phyloP scores from a whole-genome alignment of 192 early-diverging fungal genomes.

The Coemansia sp. region DNA sequence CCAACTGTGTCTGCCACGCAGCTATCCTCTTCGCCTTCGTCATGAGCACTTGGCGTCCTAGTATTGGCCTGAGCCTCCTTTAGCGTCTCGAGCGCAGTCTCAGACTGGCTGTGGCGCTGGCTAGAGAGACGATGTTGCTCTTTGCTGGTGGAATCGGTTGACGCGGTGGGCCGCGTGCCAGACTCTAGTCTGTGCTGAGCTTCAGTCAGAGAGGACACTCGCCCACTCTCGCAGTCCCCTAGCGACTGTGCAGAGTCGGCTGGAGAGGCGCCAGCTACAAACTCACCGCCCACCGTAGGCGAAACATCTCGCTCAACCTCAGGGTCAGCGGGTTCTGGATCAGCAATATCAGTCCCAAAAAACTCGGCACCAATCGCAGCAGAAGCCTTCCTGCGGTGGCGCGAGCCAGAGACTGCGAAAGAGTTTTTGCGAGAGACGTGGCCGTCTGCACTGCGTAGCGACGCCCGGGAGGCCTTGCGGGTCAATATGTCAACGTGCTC shows the following conservation, averaged over 20 bases:
- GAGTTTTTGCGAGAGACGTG: conserved; percentile 40
- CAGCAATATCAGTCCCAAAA: neutral
- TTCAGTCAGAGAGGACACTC: conserved; percentile 3
- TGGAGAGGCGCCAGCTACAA: neutral
- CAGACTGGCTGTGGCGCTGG: conserved; percentile 52
- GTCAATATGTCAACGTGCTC: conserved; percentile 32
- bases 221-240: neutral
- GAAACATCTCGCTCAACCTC: neutral
- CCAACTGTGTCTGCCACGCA: neutral
- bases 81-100: conserved; percentile 47
- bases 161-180: neutral
- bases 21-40: neutral
- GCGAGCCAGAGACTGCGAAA: conserved; percentile 14
- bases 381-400: conserved; percentile 4
- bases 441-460: conserved; percentile 34
- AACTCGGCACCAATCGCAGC: neutral
- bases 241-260: neutral
- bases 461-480: conserved; percentile 43
- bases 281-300: neutral
- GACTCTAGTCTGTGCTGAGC: conserved; percentile 20
- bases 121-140: conserved; percentile 11
- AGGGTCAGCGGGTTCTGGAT: neutral
- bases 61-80: conserved; percentile 22
- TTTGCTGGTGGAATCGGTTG: neutral
- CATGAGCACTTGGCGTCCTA: neutral